Evolutionary conservation across 1,284 basidiomycete species (phyloP), one percentile per base, ranked within the genome.

Genomic region (Malassezia cuniculi): DNA sequence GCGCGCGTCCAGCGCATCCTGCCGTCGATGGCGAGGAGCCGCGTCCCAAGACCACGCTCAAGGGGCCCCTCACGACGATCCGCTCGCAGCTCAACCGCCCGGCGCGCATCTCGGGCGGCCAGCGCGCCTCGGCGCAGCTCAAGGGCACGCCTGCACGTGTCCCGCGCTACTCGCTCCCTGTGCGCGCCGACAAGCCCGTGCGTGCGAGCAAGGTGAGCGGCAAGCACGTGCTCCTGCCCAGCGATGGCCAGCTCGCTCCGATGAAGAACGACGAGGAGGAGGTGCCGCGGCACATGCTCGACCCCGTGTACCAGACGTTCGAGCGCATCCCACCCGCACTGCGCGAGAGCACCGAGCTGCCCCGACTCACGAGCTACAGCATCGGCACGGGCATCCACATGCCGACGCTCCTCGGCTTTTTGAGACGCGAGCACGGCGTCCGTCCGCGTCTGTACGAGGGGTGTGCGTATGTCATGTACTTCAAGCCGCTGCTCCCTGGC

Each of bases 361-460:
- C 61, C 9, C 59, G 61, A 19, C 37, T 66, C 6, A 61, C 59
- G 2, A 83, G 66, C 71, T 93, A 89, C 66, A 86, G 81, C 48
- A 75, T 89, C 5, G 82, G 83, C 3, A 82, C 79, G 6, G 79
- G 79, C 8, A 51, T 64, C 27, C 57, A 64, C 26, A 41, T 66
- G 15, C 57, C 54, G 20, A 58, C 63, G 3, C 47, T 64, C 21
- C 55, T 63, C 9, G 62, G 57, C 5, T 93, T 89, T 58, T 66
- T 93, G 62, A 87, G 87, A 67, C 73, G 87, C 37, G 89, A 94
- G 63, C 89, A 94, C 63, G 89, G 87, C 37, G 85, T 90, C 8
- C 74, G 76, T 1, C 85, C 87, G 0, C 74, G 87, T 40, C 76
- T 86, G 1, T 94, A 85, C 59, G 87, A 94, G 63, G 87, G 94